Evolutionary conservation across 1,284 basidiomycete genomes (phyloP).

Genomic region (Earliella scabrosa): DNA sequence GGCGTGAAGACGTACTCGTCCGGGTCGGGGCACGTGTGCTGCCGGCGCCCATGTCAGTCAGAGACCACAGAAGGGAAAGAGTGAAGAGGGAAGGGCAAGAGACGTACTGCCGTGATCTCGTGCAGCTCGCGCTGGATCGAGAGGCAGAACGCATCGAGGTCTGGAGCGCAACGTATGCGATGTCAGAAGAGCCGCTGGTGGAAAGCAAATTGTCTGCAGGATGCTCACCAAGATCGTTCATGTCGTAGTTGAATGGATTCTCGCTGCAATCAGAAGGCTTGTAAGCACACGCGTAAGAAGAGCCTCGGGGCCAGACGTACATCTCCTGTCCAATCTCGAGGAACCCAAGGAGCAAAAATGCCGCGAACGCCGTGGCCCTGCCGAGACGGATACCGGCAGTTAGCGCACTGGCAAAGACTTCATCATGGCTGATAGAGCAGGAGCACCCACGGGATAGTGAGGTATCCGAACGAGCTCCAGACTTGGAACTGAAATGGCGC

Average conservation of each 20-base stretch:
- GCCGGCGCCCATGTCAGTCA: constrained; percentile 1
- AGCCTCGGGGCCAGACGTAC: constrained; percentile 38
- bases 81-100: not conserved
- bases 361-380: constrained; percentile 58
- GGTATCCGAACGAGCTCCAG: constrained; percentile 49
- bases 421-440: not conserved
- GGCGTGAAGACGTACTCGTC: constrained; percentile 53
- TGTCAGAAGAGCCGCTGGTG: not conserved
- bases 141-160: constrained; percentile 69
- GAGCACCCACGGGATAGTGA: constrained; percentile 54
- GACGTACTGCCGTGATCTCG: constrained; percentile 65
- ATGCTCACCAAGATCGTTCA: constrained; percentile 62
- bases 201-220: not conserved
- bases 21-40: constrained; percentile 59
- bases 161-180: constrained; percentile 37
- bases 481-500: constrained; percentile 55
- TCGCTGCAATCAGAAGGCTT: constrained; percentile 43
- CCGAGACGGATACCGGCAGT: not conserved
- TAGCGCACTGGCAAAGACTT: not conserved
- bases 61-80: not conserved
- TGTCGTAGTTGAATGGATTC: constrained; percentile 72
- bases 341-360: constrained; percentile 69
- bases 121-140: constrained; percentile 66
- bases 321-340: constrained; percentile 75
- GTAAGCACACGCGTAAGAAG: constrained; percentile 1